A percentile compares a stretch with the other conserved stretches of the same genome.
Conservation (phyloP, 345 rosid species). For the Physaria fendleri region DNA sequence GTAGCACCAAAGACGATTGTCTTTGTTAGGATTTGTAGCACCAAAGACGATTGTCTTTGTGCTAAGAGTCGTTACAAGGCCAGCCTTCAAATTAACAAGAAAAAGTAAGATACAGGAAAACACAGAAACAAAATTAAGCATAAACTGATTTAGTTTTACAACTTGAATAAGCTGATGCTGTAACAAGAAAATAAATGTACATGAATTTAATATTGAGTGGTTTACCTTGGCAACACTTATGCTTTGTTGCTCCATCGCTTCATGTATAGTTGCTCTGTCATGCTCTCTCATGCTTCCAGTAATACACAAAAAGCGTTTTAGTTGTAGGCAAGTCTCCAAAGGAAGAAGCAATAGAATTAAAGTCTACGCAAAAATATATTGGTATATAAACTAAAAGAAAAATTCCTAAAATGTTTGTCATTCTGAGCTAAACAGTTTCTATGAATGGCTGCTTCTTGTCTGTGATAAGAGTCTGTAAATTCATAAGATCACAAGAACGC, state of each 20-base stretch:
- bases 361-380: not conserved
- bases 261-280: constrained; percentile 96
- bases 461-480: not conserved
- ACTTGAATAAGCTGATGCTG: constrained; percentile 6
- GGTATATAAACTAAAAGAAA: not conserved
- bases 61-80: constrained; percentile 88
- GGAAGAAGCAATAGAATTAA: not conserved
- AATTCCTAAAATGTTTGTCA: not conserved
- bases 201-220: not conserved
- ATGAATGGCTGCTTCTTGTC: not conserved
- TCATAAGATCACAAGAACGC: not conserved
- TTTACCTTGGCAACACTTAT: constrained; percentile 94
- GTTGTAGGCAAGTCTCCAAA: not conserved
- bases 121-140: not conserved
- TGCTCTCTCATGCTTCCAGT: constrained; percentile 86
- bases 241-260: constrained; percentile 99
- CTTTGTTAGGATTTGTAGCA: constrained; percentile 94
- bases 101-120: not conserved
- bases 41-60: constrained; percentile 89
- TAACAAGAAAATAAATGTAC: not conserved
- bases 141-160: not conserved
- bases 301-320: not conserved
- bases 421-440: not conserved
- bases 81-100: constrained; percentile 55
- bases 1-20: constrained; percentile 94